Conservation (phyloP, 2,329 filamentous ascomycete genomes). For the Pyricularia sp. region DNA sequence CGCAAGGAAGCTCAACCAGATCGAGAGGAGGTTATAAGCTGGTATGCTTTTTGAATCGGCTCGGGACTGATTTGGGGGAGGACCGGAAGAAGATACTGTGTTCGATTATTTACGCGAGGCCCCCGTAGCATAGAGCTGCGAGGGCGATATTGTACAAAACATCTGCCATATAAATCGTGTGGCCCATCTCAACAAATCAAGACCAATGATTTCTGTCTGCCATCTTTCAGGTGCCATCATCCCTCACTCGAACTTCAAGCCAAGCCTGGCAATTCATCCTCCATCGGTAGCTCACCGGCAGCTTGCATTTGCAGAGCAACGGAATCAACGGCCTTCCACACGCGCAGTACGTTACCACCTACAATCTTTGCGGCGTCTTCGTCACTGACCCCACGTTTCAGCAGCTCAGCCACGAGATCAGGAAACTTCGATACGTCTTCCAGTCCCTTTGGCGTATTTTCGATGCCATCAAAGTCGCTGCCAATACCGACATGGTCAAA, state of each 20-base stretch:
- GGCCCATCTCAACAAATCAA: not conserved
- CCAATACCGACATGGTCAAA: conserved; percentile 83
- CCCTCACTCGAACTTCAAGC: conserved; percentile 8
- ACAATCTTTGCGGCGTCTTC: conserved; percentile 64
- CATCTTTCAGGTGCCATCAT: not conserved
- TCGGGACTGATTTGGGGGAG: not conserved
- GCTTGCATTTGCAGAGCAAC: conserved; percentile 59
- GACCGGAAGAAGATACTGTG: not conserved
- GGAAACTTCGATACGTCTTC: conserved; percentile 83
- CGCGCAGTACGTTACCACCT: conserved; percentile 72
- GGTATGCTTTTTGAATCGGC: not conserved
- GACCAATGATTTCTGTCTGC: not conserved
- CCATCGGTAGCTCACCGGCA: conserved; percentile 39
- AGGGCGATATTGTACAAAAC: not conserved
- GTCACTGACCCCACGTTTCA: conserved; percentile 66
- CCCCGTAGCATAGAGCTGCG: not conserved
- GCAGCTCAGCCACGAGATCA: conserved; percentile 51
- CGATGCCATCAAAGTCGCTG: conserved; percentile 79
- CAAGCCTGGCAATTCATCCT: conserved; percentile 37
- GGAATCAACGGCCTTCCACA: conserved; percentile 71
- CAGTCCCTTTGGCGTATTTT: conserved; percentile 56
- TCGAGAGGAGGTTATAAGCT: conserved; percentile 35
- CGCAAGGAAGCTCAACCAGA: conserved; percentile 51
- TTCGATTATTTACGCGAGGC: conserved; percentile 3
- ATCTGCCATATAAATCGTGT: not conserved